These are phyloP conservation scores for Colletotrichum musae DNA, from an alignment of 2,329 filamentous ascomycete genomes.

Conservation along the genomic window DNA sequence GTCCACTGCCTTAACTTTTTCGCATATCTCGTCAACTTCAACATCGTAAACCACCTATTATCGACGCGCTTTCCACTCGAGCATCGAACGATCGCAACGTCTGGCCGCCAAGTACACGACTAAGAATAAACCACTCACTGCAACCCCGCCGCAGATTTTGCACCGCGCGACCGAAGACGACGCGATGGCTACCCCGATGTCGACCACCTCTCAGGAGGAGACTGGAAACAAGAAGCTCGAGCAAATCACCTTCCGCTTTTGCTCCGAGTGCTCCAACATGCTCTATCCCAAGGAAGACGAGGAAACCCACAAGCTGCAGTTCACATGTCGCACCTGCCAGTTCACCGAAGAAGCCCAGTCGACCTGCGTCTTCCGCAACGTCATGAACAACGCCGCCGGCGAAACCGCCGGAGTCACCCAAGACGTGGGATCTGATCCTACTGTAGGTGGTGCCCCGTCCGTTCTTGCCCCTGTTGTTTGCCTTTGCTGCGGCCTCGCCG, in stretches of 20 bases:
- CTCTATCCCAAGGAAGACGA: constrained; percentile 97
- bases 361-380: constrained; percentile 95
- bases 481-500: constrained; percentile 61
- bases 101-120: no score
- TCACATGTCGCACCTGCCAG: constrained; percentile 95
- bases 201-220: constrained; percentile 60
- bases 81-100: neutral
- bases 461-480: constrained; percentile 54
- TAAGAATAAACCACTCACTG: neutral
- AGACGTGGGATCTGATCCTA: constrained; percentile 97
- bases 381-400: constrained; percentile 90
- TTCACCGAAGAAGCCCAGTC: constrained; percentile 90
- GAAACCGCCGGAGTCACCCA: constrained; percentile 98
- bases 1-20: neutral
- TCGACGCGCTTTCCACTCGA: neutral
- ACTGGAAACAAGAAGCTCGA: constrained; percentile 69
- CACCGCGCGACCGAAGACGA: neutral
- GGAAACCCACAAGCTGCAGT: constrained; percentile 86
- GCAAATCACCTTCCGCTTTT: constrained; percentile 97
- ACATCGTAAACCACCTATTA: neutral
- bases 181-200: constrained; percentile 71
- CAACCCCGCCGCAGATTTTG: neutral
- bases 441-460: constrained; percentile 80
- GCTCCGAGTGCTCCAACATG: constrained; percentile 99
- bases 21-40: neutral